Conservation (phyloP, 495 filamentous ascomycete genomes). For the Annulohypoxylon moriforme region DNA sequence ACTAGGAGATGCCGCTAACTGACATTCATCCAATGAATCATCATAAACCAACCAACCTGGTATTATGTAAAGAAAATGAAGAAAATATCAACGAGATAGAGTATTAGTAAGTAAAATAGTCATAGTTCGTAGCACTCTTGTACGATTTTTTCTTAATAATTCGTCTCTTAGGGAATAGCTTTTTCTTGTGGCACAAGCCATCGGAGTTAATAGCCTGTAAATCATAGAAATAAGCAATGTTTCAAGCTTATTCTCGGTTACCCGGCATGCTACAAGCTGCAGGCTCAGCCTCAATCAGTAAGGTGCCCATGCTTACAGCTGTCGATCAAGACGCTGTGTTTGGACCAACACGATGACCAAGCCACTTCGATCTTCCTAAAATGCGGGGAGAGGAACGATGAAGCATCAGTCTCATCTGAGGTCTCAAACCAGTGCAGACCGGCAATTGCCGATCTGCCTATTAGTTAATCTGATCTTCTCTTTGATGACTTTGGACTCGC, state of each 20-base stretch:
- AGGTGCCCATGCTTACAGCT: neutral
- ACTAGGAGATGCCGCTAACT: neutral
- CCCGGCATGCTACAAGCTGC: conserved; percentile 1
- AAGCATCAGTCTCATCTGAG: neutral
- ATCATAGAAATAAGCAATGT: neutral
- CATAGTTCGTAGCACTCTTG: no score
- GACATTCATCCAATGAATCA: neutral
- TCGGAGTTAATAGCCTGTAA: neutral
- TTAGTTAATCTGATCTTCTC: conserved; percentile 23
- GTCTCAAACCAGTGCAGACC: conserved; percentile 5
- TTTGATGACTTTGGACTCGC: conserved; percentile 27
- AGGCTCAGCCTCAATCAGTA: conserved; percentile 27
- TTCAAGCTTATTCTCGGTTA: conserved; percentile 19
- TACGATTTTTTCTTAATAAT: no score
- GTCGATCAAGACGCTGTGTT: conserved; percentile 21
- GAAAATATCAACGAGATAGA: neutral
- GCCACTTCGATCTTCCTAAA: conserved; percentile 24
- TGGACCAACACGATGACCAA: conserved; percentile 5
- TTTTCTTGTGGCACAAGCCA: no score
- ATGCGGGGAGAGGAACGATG: conserved; percentile 20
- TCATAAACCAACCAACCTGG: neutral
- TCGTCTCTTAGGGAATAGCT: no score
- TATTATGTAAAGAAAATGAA: neutral
- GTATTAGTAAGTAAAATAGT: neutral
- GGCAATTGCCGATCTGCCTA: neutral